Conservation (phyloP, 257 asterid species). For the Striga asiatica region DNA sequence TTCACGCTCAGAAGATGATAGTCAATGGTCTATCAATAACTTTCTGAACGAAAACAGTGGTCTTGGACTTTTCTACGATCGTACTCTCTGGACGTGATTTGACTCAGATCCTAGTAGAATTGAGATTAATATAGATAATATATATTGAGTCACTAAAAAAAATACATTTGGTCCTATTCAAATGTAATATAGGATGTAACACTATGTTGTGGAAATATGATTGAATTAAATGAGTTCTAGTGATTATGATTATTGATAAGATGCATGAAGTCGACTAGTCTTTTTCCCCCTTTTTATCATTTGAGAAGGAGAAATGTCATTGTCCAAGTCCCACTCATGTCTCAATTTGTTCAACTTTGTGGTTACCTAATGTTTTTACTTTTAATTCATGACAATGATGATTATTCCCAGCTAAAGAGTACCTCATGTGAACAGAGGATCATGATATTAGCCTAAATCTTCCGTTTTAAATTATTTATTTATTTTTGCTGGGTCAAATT, state of each 20-base stretch:
- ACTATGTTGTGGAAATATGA: background rate
- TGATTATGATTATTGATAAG: conserved; percentile 22
- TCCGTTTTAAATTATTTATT: no score
- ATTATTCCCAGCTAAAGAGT: background rate
- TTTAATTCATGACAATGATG: conserved; percentile 5
- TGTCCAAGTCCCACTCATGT: conserved; percentile 15
- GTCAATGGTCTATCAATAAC: conserved; percentile 14
- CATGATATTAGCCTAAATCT: no score
- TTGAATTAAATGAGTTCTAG: no score
- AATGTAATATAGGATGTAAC: background rate
- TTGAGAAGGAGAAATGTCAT: conserved; percentile 19
- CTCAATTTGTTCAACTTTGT: conserved; percentile 22
- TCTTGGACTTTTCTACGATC: conserved; percentile 27
- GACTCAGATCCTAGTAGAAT: no score
- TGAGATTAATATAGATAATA: no score
- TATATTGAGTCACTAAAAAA: no score
- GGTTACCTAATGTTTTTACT: conserved; percentile 22
- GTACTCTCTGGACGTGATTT: conserved; percentile 33
- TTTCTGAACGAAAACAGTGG: conserved; percentile 21
- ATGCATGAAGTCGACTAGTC: conserved; percentile 18
- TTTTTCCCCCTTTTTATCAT: conserved; percentile 14
- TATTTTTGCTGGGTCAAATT: no score
- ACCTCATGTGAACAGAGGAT: background rate
- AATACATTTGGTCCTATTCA: conserved; percentile 1
- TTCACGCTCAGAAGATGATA: conserved; percentile 11